Base-by-base conservation (phyloP, 108 stramenopile species). In the Skeletonema tropicum region DNA sequence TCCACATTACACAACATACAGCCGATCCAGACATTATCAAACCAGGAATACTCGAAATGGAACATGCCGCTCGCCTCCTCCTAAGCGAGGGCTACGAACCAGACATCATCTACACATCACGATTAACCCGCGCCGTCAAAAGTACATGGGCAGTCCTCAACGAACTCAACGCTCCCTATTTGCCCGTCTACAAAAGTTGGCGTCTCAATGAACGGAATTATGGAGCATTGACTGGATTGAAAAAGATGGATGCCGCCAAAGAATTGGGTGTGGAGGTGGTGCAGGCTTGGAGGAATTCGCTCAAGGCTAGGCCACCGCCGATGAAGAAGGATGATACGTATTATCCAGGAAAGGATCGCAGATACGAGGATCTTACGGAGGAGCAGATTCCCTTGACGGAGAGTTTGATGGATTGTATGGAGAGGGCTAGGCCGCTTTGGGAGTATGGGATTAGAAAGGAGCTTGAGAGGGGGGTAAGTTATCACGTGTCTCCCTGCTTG, bases 161-260 rank as follows among this genome's bases (percentile, higher is more conserved):
- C 26, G 86, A 75, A 36, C 49, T 92, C 58, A 64, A 73, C 46
- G 60, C 78, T 48, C 82, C 87, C 32, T 87, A 89, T 79, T 76
- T 86, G 3, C 89, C 90, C 13, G 83, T 90, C 1, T 82, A 79
- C 60, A 88, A 89, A 59, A 75, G 83, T 49, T 95, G 88, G 88
- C 86, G 91, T 30, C 72, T 95, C 55, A 95, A 95, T 77, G 90
- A 95, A 57, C 74, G 94, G 30, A 81, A 77, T 74, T 95, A 93
- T 67, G 94, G 94, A 45, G 91, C 92, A 7, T 61, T 95, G 15
- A 85, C 86, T 13, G 94, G 94, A 14, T 58, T 81, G 39, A 70
- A 80, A 12, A 95, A 93, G 76, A 82, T 86, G 58, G 88, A 88
- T 52, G 82, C 85, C 30, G 91, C 90, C 0, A 61, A 73, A n/a